Conservation (phyloP, 2,329 filamentous ascomycete species). For the Pseudovirgaria hyperparasitica region DNA sequence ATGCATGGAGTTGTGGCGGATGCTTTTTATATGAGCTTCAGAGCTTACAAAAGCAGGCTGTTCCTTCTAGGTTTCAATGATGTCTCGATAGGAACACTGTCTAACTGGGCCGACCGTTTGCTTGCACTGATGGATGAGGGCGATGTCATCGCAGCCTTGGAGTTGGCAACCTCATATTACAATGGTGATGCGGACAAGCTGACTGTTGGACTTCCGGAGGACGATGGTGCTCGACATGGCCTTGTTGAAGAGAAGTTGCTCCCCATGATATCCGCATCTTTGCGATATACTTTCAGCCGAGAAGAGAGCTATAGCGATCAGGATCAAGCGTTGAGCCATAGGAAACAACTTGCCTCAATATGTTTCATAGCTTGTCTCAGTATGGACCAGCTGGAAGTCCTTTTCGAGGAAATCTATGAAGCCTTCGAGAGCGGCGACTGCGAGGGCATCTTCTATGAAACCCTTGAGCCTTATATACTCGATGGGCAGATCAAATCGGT, state of each 20-base stretch:
- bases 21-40: slow-evolving; percentile 96
- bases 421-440: slow-evolving; percentile 70
- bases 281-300: slow-evolving; percentile 76
- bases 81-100: slow-evolving; percentile 77
- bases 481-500: slow-evolving; percentile 61
- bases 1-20: slow-evolving; percentile 96
- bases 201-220: slow-evolving; percentile 84
- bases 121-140: slow-evolving; percentile 92
- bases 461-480: slow-evolving; percentile 76
- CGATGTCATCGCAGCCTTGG: slow-evolving; percentile 88
- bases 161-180: slow-evolving; percentile 84
- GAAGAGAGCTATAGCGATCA: slow-evolving; percentile 33
- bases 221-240: slow-evolving; percentile 58
- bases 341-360: slow-evolving; percentile 67
- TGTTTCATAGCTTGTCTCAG: slow-evolving; percentile 75
- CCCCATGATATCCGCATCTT: slow-evolving; percentile 84
- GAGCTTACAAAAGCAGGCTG: slow-evolving; percentile 82
- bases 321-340: slow-evolving; percentile 43
- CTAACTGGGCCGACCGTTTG: slow-evolving; percentile 92
- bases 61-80: slow-evolving; percentile 94
- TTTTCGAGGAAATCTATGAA: slow-evolving; percentile 85
- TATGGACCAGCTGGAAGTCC: slow-evolving; percentile 65
- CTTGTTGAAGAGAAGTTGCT: slow-evolving; percentile 81
- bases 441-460: slow-evolving; percentile 71
- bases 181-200: slow-evolving; percentile 84